A percentile compares a stretch with the other conserved stretches of the same genome.
These are phyloP conservation scores for Andrographis paniculata DNA, from an alignment of 305 asterid genomes.

Conservation along the genomic window DNA sequence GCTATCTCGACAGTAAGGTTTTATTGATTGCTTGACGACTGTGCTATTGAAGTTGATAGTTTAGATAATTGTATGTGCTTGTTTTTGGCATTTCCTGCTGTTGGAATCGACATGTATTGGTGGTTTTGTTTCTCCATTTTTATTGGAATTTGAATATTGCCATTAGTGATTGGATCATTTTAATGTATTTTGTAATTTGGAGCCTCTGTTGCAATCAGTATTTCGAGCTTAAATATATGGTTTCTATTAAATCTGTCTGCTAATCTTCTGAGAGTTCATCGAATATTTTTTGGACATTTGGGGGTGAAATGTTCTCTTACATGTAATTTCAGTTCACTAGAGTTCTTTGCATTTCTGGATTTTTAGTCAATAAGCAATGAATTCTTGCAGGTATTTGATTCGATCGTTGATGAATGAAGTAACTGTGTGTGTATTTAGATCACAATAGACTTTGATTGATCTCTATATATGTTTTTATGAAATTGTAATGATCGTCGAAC, in stretches of 20 bases:
- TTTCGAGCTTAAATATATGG: background rate
- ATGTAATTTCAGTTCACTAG: background rate
- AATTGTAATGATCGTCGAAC: too few relatives aligned
- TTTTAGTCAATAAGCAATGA: too few relatives aligned
- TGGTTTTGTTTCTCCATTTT: background rate
- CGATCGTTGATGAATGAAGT: too few relatives aligned
- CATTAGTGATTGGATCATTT: background rate
- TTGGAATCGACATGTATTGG: background rate
- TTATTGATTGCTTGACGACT: constrained; percentile 3
- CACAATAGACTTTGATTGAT: too few relatives aligned
- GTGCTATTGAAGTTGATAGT: too few relatives aligned
- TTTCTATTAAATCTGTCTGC: too few relatives aligned
- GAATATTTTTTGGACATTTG: background rate
- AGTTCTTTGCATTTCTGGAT: too few relatives aligned
- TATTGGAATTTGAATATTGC: background rate
- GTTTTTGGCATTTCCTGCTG: too few relatives aligned
- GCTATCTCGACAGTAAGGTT: constrained; percentile 84
- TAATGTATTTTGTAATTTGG: background rate
- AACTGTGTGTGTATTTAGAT: too few relatives aligned
- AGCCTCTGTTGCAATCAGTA: background rate
- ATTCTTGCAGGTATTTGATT: too few relatives aligned
- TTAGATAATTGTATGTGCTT: too few relatives aligned
- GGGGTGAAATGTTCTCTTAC: background rate
- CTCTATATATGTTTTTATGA: too few relatives aligned
- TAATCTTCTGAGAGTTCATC: background rate